These are phyloP conservation scores for Macadamia tetraphylla DNA, from an alignment of 164 flowering plant genomes.

Conservation along the genomic window DNA sequence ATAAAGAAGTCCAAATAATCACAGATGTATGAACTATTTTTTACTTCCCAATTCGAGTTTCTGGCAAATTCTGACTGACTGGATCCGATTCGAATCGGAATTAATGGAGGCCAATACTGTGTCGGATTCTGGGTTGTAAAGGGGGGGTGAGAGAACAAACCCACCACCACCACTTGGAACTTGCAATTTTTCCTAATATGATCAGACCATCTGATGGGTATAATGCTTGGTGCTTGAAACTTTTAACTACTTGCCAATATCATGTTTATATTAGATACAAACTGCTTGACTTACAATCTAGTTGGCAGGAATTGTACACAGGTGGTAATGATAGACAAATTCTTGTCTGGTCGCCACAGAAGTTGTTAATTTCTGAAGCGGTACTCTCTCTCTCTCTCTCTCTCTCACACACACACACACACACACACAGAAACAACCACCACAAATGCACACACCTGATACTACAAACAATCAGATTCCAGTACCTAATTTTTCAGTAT, in stretches of 20 bases:
- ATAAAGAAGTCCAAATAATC: too few relatives aligned
- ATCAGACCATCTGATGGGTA: neutral
- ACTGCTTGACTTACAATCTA: neutral
- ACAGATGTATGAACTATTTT: too few relatives aligned
- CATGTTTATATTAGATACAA: neutral
- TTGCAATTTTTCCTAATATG: neutral
- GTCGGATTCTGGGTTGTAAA: neutral
- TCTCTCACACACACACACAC: neutral
- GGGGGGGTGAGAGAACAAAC: too few relatives aligned
- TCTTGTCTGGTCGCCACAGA: slow-evolving; percentile 85
- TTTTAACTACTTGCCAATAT: neutral
- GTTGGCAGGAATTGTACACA: slow-evolving; percentile 76
- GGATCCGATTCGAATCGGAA: too few relatives aligned
- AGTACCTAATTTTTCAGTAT: neutral
- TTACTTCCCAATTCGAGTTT: too few relatives aligned
- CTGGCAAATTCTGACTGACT: too few relatives aligned
- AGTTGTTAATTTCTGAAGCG: slow-evolving; percentile 38
- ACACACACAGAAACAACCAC: too few relatives aligned
- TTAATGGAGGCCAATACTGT: too few relatives aligned
- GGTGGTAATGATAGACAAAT: slow-evolving; percentile 91
- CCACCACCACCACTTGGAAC: too few relatives aligned
- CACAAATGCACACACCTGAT: too few relatives aligned
- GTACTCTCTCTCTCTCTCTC: slow-evolving; percentile 24
- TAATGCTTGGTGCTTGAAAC: neutral
- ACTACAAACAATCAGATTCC: too few relatives aligned